Evolutionary conservation across 495 filamentous ascomycete genomes (phyloP), one percentile per base, ranked within the genome.

Genomic region (Umbilicaria muhlenbergii): DNA sequence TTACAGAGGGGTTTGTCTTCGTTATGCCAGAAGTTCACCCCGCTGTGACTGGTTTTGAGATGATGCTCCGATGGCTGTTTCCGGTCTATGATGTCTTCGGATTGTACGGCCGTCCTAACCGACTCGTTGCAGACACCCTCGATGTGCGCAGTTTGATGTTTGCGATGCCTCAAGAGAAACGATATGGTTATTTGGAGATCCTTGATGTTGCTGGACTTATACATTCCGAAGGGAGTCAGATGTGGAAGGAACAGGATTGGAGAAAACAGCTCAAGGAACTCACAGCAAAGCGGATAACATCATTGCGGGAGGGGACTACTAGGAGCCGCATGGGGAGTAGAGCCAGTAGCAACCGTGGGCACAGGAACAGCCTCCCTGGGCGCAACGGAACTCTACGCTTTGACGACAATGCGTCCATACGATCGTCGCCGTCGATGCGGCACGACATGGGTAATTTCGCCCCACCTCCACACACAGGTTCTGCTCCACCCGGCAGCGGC

Each of bases 141-240:
- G 86, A 99, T 59, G 66, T 78, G 3, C 78, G 83, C 46, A 89
- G 91, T 45, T 68, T 99, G 51, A 99, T 99, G 91, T 96, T 99
- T 63, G 92, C 86, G 0, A 89, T 99, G 78, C 92, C 91, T 0
- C 82, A 80, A 51, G 75, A 92, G 45, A 76, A 76, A 34, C 74
- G 81, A 44, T 94, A 94, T 56, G 89, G 91, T 0, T 96, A 96
- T 57, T 60, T 96, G 16, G 92, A 96, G 51, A 72, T 88, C 24
- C 51, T 84, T 33, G 91, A 99, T 60, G 84, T 96, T 8, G 77
- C 77, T 12, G 69, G 66, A 40, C 61, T 96, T 31, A 83, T 96
- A 45, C 66, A 82, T 47, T 79, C 77, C 3, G 70, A 84, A 6
- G 86, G 83, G 6, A 91, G 80, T 58, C 59, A 74, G 21, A 68